Evolutionary conservation across 768 basidiomycete genomes (phyloP).

Genomic region (Macrolepiota dolichaula): DNA sequence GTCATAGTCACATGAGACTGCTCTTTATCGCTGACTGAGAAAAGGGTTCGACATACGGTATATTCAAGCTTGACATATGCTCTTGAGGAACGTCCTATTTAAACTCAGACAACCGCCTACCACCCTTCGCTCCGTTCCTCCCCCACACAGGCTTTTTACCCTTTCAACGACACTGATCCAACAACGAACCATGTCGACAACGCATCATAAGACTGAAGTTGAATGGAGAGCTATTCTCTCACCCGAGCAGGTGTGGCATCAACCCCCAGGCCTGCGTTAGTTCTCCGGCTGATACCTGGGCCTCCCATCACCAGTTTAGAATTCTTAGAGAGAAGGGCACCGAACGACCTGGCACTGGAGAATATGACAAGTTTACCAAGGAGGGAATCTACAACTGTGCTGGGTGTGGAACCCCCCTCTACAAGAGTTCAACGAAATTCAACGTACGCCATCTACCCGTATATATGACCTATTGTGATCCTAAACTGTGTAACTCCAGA

Average conservation of each 20-base stretch:
- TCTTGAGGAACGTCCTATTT: neutral
- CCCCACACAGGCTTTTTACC: neutral
- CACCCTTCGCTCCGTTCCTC: neutral
- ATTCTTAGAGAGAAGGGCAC: constrained; percentile 87
- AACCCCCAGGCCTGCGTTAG: neutral
- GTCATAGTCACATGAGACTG: constrained; percentile 5
- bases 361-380: constrained; percentile 67
- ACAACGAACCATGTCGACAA: constrained; percentile 33
- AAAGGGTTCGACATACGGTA: neutral
- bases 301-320: constrained; percentile 56
- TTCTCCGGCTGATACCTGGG: neutral
- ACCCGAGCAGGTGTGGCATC: constrained; percentile 66
- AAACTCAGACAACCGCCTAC: too few relatives aligned
- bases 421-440: constrained; percentile 89
- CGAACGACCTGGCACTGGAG: constrained; percentile 72
- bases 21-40: neutral
- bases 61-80: neutral
- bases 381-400: constrained; percentile 76
- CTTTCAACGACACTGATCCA: neutral
- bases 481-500: constrained; percentile 29
- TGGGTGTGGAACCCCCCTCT: constrained; percentile 79
- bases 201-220: constrained; percentile 52
- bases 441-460: constrained; percentile 34
- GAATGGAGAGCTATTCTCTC: constrained; percentile 86
- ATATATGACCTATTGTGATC: neutral